phyloP scores from a whole-genome alignment of 768 basidiomycete genomes.

The Serendipita sp. region DNA sequence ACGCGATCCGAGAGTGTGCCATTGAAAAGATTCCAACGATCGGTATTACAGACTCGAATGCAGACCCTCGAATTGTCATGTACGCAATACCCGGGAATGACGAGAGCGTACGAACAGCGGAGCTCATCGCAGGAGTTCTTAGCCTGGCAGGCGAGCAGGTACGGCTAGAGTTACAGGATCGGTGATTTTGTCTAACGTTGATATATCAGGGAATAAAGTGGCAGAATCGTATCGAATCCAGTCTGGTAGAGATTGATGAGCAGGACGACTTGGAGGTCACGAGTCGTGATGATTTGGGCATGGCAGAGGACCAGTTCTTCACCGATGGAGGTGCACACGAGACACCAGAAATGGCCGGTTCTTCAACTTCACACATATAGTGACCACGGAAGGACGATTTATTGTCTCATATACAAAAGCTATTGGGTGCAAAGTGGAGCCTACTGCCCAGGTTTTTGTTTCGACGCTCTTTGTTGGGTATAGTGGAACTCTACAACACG shows the following conservation, averaged over 20 bases:
- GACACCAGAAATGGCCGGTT: background rate
- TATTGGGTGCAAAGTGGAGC: background rate
- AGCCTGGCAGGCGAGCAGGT: slow-evolving; percentile 60
- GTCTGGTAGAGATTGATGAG: background rate
- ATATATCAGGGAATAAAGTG: background rate
- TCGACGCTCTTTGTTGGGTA: slow-evolving; percentile 4
- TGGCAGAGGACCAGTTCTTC: background rate
- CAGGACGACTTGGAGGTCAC: background rate
- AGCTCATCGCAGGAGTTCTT: slow-evolving; percentile 77
- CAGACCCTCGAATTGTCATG: slow-evolving; percentile 90
- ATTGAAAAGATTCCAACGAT: slow-evolving; percentile 82
- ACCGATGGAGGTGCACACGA: background rate
- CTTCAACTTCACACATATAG: background rate
- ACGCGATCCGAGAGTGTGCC: slow-evolving; percentile 84
- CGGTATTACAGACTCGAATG: slow-evolving; percentile 87
- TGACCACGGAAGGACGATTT: background rate
- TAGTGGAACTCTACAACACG: slow-evolving; percentile 10
- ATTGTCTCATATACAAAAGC: background rate
- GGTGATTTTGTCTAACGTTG: background rate
- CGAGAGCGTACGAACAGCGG: slow-evolving; percentile 80
- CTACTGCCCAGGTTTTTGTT: background rate
- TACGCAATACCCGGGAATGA: slow-evolving; percentile 98
- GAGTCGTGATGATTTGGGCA: background rate
- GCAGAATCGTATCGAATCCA: background rate
- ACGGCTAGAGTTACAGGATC: background rate